Evolutionary conservation across 1,284 basidiomycete species (phyloP).

Genomic region (Baeospora myosura): DNA sequence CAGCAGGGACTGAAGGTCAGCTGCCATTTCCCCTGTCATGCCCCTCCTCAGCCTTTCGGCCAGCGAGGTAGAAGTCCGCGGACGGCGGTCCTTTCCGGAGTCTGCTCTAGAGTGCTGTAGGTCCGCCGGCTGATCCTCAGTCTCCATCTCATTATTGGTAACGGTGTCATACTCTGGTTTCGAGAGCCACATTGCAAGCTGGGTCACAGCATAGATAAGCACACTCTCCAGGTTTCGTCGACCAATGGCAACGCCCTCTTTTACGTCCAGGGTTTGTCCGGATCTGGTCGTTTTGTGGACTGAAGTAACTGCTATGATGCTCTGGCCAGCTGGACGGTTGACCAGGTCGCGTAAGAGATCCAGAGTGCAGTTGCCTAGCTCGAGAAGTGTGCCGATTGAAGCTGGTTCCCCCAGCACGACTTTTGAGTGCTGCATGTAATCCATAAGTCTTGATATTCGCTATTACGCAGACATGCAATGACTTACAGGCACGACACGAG

Average conservation of each 20-base stretch:
- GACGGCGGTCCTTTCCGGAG: constrained; percentile 34
- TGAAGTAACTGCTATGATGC: constrained; percentile 29
- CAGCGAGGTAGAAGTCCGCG: constrained; percentile 42
- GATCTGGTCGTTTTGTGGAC: constrained; percentile 25
- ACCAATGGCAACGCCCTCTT: constrained; percentile 44
- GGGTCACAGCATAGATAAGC: constrained; percentile 70
- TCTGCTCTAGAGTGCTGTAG: constrained; percentile 20
- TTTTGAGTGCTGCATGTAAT: constrained; percentile 59
- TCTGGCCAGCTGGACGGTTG: constrained; percentile 47
- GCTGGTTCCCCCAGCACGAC: constrained; percentile 71
- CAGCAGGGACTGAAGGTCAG: constrained; percentile 62
- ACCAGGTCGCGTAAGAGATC: constrained; percentile 62
- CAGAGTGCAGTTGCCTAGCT: constrained; percentile 65
- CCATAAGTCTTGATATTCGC: constrained; percentile 8
- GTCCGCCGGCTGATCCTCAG: constrained; percentile 36
- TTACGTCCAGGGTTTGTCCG: constrained; percentile 47
- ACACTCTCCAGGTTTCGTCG: constrained; percentile 62
- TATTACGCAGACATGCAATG: constrained; percentile 6
- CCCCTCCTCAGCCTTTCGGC: constrained; percentile 62
- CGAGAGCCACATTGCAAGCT: constrained; percentile 68
- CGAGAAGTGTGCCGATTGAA: constrained; percentile 72
- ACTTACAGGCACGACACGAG: constrained; percentile 70
- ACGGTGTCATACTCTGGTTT: constrained; percentile 56
- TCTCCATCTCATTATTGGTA: constrained; percentile 32
- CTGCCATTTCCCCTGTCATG: constrained; percentile 72